Percentiles rank a stretch among this genome's conserved stretches.
Conservation (phyloP, 148 eudicot genomes). For the Camellia granthamiana region DNA sequence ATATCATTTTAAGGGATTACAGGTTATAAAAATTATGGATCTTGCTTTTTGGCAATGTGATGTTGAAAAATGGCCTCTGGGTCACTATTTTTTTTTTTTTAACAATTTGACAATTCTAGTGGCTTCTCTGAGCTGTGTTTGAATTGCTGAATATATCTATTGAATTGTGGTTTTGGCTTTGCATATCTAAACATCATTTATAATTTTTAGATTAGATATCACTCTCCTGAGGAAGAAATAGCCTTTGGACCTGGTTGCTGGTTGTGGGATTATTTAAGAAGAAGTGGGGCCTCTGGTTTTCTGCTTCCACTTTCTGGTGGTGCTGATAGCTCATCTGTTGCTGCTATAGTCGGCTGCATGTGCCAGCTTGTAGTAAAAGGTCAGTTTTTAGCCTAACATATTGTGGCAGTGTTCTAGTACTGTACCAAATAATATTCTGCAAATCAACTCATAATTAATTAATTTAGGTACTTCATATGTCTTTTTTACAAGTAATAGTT, state of each 20-base stretch:
- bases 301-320: constrained; percentile 98
- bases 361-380: constrained; percentile 98
- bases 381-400: constrained; percentile 17
- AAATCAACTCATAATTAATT: neutral
- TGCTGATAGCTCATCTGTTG: constrained; percentile 99
- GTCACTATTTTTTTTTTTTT: too few relatives aligned
- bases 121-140: neutral
- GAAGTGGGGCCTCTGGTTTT: constrained; percentile 99
- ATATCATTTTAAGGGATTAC: neutral
- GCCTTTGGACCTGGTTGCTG: constrained; percentile 98
- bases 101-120: neutral
- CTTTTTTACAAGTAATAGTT: neutral
- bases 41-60: neutral
- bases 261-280: constrained; percentile 97
- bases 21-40: neutral
- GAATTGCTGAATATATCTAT: neutral
- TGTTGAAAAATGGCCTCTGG: neutral
- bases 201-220: constrained; percentile 71
- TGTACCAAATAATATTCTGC: neutral
- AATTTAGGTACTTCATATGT: neutral
- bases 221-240: constrained; percentile 92
- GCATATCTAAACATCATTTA: neutral
- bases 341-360: constrained; percentile 98
- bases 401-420: neutral
- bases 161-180: neutral